Evolutionary conservation across 108 stramenopile genomes (phyloP).

Genomic region (Cylindrotheca closterium): DNA sequence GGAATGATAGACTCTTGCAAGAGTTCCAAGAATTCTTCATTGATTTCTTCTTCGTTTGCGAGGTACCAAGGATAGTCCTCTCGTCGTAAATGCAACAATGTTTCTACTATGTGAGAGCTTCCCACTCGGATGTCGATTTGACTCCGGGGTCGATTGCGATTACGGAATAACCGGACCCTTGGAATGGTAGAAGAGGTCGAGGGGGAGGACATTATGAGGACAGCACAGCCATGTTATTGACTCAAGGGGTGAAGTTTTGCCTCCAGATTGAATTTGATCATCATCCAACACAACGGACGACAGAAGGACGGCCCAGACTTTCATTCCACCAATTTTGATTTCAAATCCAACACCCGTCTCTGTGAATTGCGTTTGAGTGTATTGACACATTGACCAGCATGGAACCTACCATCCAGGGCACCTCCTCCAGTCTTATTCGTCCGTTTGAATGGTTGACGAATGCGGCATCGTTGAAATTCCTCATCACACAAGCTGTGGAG

Average conservation of each 20-base stretch:
- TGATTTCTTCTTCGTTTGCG: slow-evolving; percentile 12
- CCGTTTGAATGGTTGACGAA: slow-evolving; percentile 64
- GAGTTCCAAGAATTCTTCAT: slow-evolving; percentile 33
- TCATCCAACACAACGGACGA: too few relatives aligned
- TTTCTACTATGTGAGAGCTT: slow-evolving; percentile 28
- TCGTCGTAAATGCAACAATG: slow-evolving; percentile 30
- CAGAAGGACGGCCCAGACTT: not conserved
- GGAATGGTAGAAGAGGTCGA: too few relatives aligned
- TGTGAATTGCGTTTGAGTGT: too few relatives aligned
- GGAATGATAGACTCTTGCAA: slow-evolving; percentile 32
- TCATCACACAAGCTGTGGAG: slow-evolving; percentile 10
- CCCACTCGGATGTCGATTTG: slow-evolving; percentile 30
- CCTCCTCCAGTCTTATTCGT: too few relatives aligned
- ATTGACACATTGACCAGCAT: too few relatives aligned
- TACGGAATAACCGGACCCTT: slow-evolving; percentile 25
- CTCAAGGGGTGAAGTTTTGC: too few relatives aligned
- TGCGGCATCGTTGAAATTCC: slow-evolving; percentile 28
- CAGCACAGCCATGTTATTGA: too few relatives aligned
- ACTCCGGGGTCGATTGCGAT: slow-evolving; percentile 32
- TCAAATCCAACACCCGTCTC: not conserved
- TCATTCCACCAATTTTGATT: too few relatives aligned
- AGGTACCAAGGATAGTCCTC: slow-evolving; percentile 40
- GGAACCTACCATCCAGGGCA: too few relatives aligned
- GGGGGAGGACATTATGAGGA: too few relatives aligned
- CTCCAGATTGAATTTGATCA: too few relatives aligned